Percentiles rank a stretch among this genome's conserved stretches.
phyloP scores from a whole-genome alignment of 2,329 filamentous ascomycete species.

The Capronia coronata region DNA sequence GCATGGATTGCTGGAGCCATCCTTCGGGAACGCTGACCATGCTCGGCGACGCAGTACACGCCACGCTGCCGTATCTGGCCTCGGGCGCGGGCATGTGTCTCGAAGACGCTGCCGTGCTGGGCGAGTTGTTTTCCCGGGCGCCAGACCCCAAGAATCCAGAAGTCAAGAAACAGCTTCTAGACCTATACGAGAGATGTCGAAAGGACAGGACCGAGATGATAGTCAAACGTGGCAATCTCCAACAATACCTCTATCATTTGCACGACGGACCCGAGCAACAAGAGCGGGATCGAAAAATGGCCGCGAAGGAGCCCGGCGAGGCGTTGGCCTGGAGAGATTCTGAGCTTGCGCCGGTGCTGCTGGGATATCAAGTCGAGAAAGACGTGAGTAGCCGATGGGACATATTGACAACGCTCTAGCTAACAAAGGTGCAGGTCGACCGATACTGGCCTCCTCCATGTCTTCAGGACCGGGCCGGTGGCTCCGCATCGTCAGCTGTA shows the following conservation, averaged over 20 bases:
- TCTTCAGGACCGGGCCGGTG: no score
- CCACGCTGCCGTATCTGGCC: slow-evolving; percentile 37
- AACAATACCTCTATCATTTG: slow-evolving; percentile 58
- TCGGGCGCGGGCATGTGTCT: slow-evolving; percentile 33
- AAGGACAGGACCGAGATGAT: slow-evolving; percentile 54
- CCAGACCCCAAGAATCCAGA: slow-evolving; percentile 27
- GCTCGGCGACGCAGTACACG: slow-evolving; percentile 41
- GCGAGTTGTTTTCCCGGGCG: slow-evolving; percentile 31
- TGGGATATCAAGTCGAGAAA: slow-evolving; percentile 38
- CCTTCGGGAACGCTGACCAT: slow-evolving; percentile 30
- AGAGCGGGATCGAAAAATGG: slow-evolving; percentile 45
- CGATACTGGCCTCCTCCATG: no score
- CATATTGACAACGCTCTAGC: no score
- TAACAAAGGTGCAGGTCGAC: no score
- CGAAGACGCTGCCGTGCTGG: slow-evolving; percentile 33
- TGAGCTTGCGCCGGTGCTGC: slow-evolving; percentile 34
- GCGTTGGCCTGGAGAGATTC: slow-evolving; percentile 42
- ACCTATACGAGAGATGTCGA: slow-evolving; percentile 51
- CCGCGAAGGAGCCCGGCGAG: slow-evolving; percentile 31
- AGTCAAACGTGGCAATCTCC: slow-evolving; percentile 53
- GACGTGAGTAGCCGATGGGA: slow-evolving; percentile 37
- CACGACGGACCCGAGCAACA: slow-evolving; percentile 53
- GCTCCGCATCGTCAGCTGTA: no score
- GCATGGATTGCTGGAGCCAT: slow-evolving; percentile 20
- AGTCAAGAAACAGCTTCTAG: slow-evolving; percentile 22